phyloP scores from a whole-genome alignment of 352 stramenopile species.

The Phytophthora quininea region DNA sequence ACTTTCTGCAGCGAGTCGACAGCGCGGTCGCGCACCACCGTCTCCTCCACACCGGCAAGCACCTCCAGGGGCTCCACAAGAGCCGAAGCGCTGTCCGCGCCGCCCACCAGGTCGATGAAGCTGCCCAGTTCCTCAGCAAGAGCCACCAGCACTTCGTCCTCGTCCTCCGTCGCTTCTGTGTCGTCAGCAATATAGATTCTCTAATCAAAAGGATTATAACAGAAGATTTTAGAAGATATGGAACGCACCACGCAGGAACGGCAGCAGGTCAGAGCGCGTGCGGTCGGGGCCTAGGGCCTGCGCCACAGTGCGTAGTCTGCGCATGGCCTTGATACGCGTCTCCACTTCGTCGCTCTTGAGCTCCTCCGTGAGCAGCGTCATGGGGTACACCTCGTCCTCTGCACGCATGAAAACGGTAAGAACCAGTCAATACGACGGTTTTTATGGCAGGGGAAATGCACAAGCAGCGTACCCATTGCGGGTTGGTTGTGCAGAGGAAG shows the following conservation, averaged over 20 bases:
- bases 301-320: slow-evolving; percentile 90
- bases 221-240: neutral
- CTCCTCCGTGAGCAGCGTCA: slow-evolving; percentile 92
- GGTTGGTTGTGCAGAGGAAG: neutral
- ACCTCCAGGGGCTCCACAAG: slow-evolving; percentile 92
- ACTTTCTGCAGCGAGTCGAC: slow-evolving; percentile 82
- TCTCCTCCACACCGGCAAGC: slow-evolving; percentile 93
- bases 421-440: neutral
- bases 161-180: slow-evolving; percentile 87
- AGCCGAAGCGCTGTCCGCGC: slow-evolving; percentile 61
- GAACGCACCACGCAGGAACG: slow-evolving; percentile 81
- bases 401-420: neutral
- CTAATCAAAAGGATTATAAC: neutral
- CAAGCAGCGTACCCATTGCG: slow-evolving; percentile 27
- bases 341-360: slow-evolving; percentile 92
- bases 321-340: slow-evolving; percentile 94
- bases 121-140: slow-evolving; percentile 90
- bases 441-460: neutral
- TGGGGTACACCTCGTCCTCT: slow-evolving; percentile 87
- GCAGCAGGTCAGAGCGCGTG: slow-evolving; percentile 84
- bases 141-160: slow-evolving; percentile 94
- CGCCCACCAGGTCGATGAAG: slow-evolving; percentile 91
- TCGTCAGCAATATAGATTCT: slow-evolving; percentile 7
- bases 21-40: slow-evolving; percentile 90
- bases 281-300: slow-evolving; percentile 89